These are phyloP conservation scores for Euphrasia confusa DNA, from an alignment of 257 asterid species.

Conservation along the genomic window DNA sequence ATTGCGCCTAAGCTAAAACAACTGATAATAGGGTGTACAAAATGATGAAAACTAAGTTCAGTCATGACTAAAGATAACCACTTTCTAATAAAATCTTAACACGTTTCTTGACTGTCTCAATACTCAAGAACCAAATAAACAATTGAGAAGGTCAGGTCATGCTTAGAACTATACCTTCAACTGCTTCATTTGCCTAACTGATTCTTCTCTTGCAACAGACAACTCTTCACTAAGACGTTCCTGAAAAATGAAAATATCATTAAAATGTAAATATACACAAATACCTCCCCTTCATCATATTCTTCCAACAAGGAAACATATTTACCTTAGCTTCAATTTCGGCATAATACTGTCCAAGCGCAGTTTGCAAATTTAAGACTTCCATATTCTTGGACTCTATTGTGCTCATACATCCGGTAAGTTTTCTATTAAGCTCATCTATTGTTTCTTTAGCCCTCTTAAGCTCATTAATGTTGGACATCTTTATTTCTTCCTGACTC, in stretches of 20 bases:
- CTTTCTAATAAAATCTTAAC: not conserved
- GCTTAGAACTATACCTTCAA: slow-evolving; percentile 53
- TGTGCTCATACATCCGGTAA: slow-evolving; percentile 56
- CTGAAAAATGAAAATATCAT: slow-evolving; percentile 37
- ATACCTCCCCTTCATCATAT: slow-evolving; percentile 20
- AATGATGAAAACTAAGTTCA: not conserved
- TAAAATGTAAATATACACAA: slow-evolving; percentile 2
- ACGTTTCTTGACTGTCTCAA: not conserved
- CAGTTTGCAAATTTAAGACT: slow-evolving; percentile 93
- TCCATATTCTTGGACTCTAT: slow-evolving; percentile 84
- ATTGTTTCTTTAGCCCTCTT: slow-evolving; percentile 64
- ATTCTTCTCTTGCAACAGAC: slow-evolving; percentile 67
- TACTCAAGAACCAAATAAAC: slow-evolving; percentile 8
- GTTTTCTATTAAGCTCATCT: slow-evolving; percentile 69
- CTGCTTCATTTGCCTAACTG: slow-evolving; percentile 53
- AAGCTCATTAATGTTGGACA: slow-evolving; percentile 50
- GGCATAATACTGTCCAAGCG: slow-evolving; percentile 97
- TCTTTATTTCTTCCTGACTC: slow-evolving; percentile 63
- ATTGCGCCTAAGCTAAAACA: not conserved
- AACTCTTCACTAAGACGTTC: slow-evolving; percentile 85
- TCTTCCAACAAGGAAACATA: slow-evolving; percentile 18
- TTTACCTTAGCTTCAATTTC: slow-evolving; percentile 96
- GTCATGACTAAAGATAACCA: not conserved
- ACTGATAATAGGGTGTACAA: not conserved
- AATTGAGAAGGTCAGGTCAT: not conserved